A percentile compares a stretch with the other conserved stretches of the same genome.
Conservation (phyloP, 805 yeast genomes). For the Starmera caribaea region DNA sequence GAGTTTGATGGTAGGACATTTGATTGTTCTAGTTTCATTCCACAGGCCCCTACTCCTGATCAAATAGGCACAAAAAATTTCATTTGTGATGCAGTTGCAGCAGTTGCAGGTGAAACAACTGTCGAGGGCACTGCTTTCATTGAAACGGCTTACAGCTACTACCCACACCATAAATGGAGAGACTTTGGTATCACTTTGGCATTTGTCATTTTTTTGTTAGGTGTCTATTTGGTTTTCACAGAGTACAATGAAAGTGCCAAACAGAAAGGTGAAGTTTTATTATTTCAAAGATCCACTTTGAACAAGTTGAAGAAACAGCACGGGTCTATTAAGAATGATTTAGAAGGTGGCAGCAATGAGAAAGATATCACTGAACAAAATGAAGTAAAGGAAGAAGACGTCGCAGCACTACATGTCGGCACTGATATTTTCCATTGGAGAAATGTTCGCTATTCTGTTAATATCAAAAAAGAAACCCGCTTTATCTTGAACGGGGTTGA, state of each 20-base stretch:
- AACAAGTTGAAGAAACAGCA: slow-evolving; percentile 34
- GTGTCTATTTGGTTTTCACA: slow-evolving; percentile 40
- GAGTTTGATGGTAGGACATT: slow-evolving; percentile 41
- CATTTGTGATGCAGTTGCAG: slow-evolving; percentile 49
- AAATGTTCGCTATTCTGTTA: slow-evolving; percentile 61
- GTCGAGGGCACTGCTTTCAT: slow-evolving; percentile 49
- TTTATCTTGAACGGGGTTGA: slow-evolving; percentile 56
- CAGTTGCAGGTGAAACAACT: slow-evolving; percentile 36
- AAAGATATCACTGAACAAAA: slow-evolving; percentile 18
- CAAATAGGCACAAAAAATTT: slow-evolving; percentile 20
- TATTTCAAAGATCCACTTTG: slow-evolving; percentile 44
- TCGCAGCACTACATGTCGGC: slow-evolving; percentile 23
- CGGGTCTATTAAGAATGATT: slow-evolving; percentile 17
- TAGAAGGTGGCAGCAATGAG: slow-evolving; percentile 17
- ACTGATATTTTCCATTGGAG: slow-evolving; percentile 68
- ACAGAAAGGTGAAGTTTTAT: slow-evolving; percentile 64
- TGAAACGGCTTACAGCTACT: slow-evolving; percentile 32
- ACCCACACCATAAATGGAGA: slow-evolving; percentile 47
- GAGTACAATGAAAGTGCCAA: slow-evolving; percentile 53
- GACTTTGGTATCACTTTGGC: slow-evolving; percentile 53
- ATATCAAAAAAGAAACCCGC: slow-evolving; percentile 50
- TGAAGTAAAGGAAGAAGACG: slow-evolving; percentile 10
- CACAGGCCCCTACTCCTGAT: slow-evolving; percentile 23
- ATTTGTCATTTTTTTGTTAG: slow-evolving; percentile 44
- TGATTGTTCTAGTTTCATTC: slow-evolving; percentile 38